phyloP scores from a whole-genome alignment of 1,284 basidiomycete species.

The Boletellus dicymbophilus region DNA sequence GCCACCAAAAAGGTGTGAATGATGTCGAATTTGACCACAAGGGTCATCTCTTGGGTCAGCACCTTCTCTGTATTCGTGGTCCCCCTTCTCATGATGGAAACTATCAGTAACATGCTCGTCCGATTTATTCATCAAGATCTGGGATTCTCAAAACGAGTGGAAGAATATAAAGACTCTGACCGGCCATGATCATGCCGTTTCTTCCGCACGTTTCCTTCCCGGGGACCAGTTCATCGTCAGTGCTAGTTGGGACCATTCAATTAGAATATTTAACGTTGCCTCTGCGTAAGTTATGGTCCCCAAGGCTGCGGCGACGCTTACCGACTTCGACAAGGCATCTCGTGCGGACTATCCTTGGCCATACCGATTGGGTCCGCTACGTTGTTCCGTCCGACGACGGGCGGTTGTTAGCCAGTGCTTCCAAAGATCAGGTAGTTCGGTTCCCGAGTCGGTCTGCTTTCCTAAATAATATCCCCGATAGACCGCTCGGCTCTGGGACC shows the following conservation, averaged over 20 bases:
- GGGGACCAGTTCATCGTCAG: slow-evolving; percentile 84
- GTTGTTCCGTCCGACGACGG: slow-evolving; percentile 78
- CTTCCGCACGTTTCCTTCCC: slow-evolving; percentile 81
- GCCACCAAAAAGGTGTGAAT: slow-evolving; percentile 87
- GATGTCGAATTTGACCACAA: slow-evolving; percentile 89
- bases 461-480: slow-evolving; percentile 32
- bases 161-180: slow-evolving; percentile 86
- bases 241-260: slow-evolving; percentile 85
- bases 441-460: slow-evolving; percentile 3
- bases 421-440: slow-evolving; percentile 76
- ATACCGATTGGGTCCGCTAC: slow-evolving; percentile 64
- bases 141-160: slow-evolving; percentile 90
- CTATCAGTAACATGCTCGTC: slow-evolving; percentile 81
- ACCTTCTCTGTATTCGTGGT: background rate
- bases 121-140: slow-evolving; percentile 89
- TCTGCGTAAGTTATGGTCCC: slow-evolving; percentile 61
- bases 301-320: slow-evolving; percentile 10
- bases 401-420: slow-evolving; percentile 73
- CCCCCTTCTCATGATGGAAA: slow-evolving; percentile 1
- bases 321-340: slow-evolving; percentile 46
- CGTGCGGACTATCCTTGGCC: slow-evolving; percentile 57
- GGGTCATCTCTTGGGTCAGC: slow-evolving; percentile 77
- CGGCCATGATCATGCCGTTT: slow-evolving; percentile 91
- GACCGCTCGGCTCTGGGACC: slow-evolving; percentile 86
- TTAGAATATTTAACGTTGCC: slow-evolving; percentile 84